Percentiles rank a stretch among this genome's conserved stretches.
These are phyloP conservation scores for Colletotrichum phormii DNA, from an alignment of 2,329 filamentous ascomycete genomes.

Conservation along the genomic window DNA sequence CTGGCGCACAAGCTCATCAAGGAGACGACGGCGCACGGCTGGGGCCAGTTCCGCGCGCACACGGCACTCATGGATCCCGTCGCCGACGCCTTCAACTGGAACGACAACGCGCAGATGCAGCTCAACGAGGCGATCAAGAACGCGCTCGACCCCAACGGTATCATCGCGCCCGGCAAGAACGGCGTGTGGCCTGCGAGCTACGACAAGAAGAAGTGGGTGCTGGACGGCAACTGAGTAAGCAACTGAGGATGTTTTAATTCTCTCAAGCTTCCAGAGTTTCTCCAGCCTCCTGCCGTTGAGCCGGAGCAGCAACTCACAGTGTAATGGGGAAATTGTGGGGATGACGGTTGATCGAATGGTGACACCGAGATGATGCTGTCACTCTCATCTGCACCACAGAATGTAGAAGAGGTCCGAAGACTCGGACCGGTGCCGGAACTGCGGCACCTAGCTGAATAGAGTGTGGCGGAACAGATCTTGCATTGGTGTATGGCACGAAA, in stretches of 20 bases:
- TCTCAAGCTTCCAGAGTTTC: too few relatives aligned
- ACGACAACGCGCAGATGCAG: constrained; percentile 51
- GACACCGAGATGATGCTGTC: too few relatives aligned
- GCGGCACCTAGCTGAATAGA: neutral
- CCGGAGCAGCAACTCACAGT: too few relatives aligned
- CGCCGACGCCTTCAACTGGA: constrained; percentile 55
- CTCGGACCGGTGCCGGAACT: neutral
- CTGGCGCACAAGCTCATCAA: constrained; percentile 49
- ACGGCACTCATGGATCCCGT: constrained; percentile 57
- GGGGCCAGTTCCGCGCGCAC: constrained; percentile 58
- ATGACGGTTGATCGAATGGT: too few relatives aligned
- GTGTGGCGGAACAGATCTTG: neutral
- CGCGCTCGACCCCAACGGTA: constrained; percentile 52
- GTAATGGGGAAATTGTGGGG: too few relatives aligned
- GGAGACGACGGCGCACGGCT: constrained; percentile 52
- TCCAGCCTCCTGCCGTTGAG: too few relatives aligned
- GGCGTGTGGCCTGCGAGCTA: constrained; percentile 48
- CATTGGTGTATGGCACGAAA: neutral
- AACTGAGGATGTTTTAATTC: too few relatives aligned
- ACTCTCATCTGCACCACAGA: too few relatives aligned
- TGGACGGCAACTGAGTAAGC: constrained; percentile 20
- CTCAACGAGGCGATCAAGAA: constrained; percentile 59
- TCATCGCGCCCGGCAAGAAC: constrained; percentile 47
- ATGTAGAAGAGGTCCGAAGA: too few relatives aligned
- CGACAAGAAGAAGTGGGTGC: constrained; percentile 34